A percentile compares a stretch with the other conserved stretches of the same genome.
Evolutionary conservation across 305 asterid species (phyloP).

Genomic region (Solanum chacoense): DNA sequence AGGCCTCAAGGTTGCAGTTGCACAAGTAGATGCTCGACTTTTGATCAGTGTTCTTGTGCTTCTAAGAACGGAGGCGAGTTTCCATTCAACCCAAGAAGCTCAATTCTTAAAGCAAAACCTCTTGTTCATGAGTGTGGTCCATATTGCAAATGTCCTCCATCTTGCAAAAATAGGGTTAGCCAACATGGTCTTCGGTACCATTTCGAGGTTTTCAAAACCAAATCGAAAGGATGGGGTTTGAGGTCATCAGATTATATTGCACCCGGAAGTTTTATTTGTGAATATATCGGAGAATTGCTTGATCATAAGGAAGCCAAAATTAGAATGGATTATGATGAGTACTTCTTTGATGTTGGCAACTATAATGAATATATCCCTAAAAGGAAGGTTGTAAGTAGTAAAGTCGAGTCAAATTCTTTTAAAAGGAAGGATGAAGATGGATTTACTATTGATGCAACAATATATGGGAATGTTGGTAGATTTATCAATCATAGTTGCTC

Average conservation of each 20-base stretch:
- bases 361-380: neutral
- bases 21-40: too few relatives aligned
- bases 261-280: constrained; percentile 19
- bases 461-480: constrained; percentile 23
- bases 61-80: neutral
- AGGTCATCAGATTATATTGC: constrained; percentile 7
- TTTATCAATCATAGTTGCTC: constrained; percentile 28
- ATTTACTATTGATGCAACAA: constrained; percentile 18
- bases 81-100: neutral
- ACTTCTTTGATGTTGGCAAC: constrained; percentile 17
- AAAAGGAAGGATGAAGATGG: neutral
- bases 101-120: neutral
- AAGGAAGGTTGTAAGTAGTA: neutral
- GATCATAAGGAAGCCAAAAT: constrained; percentile 10
- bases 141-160: neutral
- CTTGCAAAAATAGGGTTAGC: neutral
- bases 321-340: constrained; percentile 9
- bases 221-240: constrained; percentile 22
- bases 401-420: neutral
- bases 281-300: constrained; percentile 23
- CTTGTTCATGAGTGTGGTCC: neutral
- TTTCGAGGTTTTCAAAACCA: constrained; percentile 16
- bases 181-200: constrained; percentile 6
- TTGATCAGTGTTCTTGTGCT: neutral
- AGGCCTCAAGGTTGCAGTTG: neutral